These are phyloP conservation scores for Arabidopsis thaliana DNA, from an alignment of 345 rosid genomes.

Conservation along the genomic window DNA sequence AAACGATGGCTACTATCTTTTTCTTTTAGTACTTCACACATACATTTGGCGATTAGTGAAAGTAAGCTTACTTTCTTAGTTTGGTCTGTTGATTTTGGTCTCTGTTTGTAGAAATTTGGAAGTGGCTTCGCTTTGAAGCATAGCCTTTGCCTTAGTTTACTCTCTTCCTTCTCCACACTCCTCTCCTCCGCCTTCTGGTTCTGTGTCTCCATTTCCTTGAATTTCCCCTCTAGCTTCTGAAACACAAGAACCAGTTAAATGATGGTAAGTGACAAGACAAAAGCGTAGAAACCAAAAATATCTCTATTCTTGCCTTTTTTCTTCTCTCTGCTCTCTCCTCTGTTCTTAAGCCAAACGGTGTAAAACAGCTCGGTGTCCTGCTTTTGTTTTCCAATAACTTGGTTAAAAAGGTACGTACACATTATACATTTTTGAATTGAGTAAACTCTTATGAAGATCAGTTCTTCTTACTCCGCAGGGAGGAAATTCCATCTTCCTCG, in stretches of 20 bases:
- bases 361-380: conserved; percentile 70
- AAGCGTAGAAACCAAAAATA: neutral
- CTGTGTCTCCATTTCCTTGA: conserved; percentile 59
- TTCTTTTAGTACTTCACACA: too few relatives aligned
- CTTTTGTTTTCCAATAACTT: conserved; percentile 32
- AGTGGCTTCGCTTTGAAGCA: conserved; percentile 97
- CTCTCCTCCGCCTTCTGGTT: conserved; percentile 58
- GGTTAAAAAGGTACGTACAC: conserved; percentile 37
- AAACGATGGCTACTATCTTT: neutral
- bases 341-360: conserved; percentile 72
- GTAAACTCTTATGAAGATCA: neutral
- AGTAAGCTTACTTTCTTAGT: conserved; percentile 55
- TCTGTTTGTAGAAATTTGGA: conserved; percentile 81
- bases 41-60: neutral
- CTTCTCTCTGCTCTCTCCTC: conserved; percentile 89
- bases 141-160: conserved; percentile 62
- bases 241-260: neutral
- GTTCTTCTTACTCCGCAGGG: conserved; percentile 71
- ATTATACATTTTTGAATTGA: conserved; percentile 56
- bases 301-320: conserved; percentile 61
- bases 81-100: conserved; percentile 48
- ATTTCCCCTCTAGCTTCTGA: conserved; percentile 84
- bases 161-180: conserved; percentile 70
- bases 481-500: conserved; percentile 70
- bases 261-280: neutral